phyloP scores from a whole-genome alignment of 2,329 filamentous ascomycete species.

The Epicoccum nigrum region DNA sequence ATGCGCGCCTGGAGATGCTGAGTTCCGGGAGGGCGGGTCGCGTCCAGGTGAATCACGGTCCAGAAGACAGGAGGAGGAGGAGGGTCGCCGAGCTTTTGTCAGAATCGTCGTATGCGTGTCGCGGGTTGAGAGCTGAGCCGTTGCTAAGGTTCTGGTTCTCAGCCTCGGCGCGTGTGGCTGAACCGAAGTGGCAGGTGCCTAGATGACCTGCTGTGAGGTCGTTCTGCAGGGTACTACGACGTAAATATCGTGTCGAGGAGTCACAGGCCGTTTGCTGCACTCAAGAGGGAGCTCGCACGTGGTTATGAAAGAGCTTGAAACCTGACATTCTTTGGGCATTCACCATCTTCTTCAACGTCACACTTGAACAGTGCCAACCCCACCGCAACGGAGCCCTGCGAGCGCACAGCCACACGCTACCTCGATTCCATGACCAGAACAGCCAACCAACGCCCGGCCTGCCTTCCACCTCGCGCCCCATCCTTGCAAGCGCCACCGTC shows the following conservation, averaged over 20 bases:
- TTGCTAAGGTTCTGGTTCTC: conserved; percentile 4
- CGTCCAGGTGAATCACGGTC: background rate
- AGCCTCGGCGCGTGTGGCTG: conserved; percentile 34
- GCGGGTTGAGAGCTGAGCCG: conserved; percentile 10
- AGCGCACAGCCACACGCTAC: conserved; percentile 23
- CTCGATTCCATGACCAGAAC: background rate
- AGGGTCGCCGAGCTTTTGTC: conserved; percentile 16
- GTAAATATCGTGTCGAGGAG: background rate
- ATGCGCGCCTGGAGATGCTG: conserved; percentile 10
- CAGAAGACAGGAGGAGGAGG: conserved; percentile 1
- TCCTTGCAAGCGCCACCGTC: conserved; percentile 16
- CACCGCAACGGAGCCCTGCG: conserved; percentile 4
- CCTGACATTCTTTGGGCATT: conserved; percentile 18
- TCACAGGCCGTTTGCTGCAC: conserved; percentile 1
- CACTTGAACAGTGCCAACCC: conserved; percentile 14
- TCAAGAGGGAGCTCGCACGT: conserved; percentile 8
- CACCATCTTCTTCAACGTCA: conserved; percentile 16
- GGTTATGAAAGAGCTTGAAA: conserved; percentile 12
- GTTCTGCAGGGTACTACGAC: conserved; percentile 10
- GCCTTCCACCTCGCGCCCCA: conserved; percentile 17
- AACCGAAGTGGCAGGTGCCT: conserved; percentile 19
- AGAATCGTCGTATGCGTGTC: conserved; percentile 17
- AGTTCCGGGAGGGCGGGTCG: conserved; percentile 7
- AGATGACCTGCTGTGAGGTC: background rate
- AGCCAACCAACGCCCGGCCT: conserved; percentile 19